Conservation (phyloP, 306 rosid genomes). For the Gynostemma pentaphyllum region DNA sequence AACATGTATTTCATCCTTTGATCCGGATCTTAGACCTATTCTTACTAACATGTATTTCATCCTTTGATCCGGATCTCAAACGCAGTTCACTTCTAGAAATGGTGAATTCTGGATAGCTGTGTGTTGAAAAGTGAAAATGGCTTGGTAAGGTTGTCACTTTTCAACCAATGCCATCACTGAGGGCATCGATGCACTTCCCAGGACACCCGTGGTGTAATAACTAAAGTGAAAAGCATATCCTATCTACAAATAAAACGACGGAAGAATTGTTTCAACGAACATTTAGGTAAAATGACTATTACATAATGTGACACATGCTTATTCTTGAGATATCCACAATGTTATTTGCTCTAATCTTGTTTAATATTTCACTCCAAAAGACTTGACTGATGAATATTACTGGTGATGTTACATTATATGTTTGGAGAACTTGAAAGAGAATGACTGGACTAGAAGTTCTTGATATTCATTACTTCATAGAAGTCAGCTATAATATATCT, state of each 20-base stretch:
- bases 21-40: constrained; percentile 12
- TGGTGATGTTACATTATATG: too few relatives aligned
- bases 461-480: too few relatives aligned
- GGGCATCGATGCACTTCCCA: constrained; percentile 96
- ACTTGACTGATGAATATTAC: too few relatives aligned
- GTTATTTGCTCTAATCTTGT: neutral
- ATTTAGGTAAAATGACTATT: constrained; percentile 40
- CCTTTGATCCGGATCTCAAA: constrained; percentile 15
- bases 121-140: neutral
- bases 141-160: constrained; percentile 38
- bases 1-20: neutral
- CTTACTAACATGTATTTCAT: neutral
- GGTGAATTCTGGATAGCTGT: neutral
- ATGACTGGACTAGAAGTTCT: too few relatives aligned
- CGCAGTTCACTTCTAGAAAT: constrained; percentile 84
- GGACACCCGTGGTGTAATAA: constrained; percentile 74
- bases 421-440: too few relatives aligned
- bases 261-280: constrained; percentile 64
- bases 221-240: constrained; percentile 27
- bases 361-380: neutral
- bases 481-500: too few relatives aligned
- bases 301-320: neutral
- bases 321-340: too few relatives aligned
- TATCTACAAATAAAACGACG: constrained; percentile 34
- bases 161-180: constrained; percentile 78